Evolutionary conservation across 2,329 filamentous ascomycete genomes (phyloP).

Genomic region (Talaromyces rugulosus): DNA sequence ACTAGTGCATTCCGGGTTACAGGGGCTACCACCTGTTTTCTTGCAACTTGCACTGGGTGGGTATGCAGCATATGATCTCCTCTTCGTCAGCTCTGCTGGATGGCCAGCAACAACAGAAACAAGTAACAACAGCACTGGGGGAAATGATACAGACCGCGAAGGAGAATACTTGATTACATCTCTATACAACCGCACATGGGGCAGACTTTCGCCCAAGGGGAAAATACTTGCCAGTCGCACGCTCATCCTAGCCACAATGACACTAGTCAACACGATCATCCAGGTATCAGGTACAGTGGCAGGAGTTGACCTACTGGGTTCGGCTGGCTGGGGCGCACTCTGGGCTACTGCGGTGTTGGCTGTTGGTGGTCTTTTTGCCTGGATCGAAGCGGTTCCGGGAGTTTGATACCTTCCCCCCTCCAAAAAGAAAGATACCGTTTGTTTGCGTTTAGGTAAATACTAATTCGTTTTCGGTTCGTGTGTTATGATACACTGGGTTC

Average conservation of each 20-base stretch:
- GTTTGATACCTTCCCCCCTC: constrained; percentile 18
- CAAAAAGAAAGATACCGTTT: neutral
- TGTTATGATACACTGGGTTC: too few species aligned
- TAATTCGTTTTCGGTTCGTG: neutral
- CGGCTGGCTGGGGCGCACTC: constrained; percentile 65
- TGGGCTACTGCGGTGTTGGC: constrained; percentile 58
- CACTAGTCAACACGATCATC: constrained; percentile 56
- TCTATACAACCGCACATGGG: constrained; percentile 55
- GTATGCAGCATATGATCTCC: constrained; percentile 66
- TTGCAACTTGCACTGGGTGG: constrained; percentile 64
- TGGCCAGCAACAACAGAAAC: constrained; percentile 24
- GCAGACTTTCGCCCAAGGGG: constrained; percentile 56
- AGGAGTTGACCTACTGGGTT: constrained; percentile 67
- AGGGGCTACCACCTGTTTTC: constrained; percentile 42
- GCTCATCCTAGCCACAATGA: constrained; percentile 40
- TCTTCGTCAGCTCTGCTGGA: constrained; percentile 60
- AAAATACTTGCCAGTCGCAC: constrained; percentile 65
- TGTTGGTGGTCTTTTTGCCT: constrained; percentile 30
- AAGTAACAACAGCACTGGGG: constrained; percentile 21
- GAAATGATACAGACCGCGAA: constrained; percentile 47
- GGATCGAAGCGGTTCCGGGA: constrained; percentile 38
- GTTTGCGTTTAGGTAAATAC: neutral
- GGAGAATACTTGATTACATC: constrained; percentile 69
- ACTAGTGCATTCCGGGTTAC: constrained; percentile 61
- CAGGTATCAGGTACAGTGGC: constrained; percentile 63